These are phyloP conservation scores for Pyrrhoderma lamaoense DNA, from an alignment of 1,284 basidiomycete genomes.

Conservation along the genomic window DNA sequence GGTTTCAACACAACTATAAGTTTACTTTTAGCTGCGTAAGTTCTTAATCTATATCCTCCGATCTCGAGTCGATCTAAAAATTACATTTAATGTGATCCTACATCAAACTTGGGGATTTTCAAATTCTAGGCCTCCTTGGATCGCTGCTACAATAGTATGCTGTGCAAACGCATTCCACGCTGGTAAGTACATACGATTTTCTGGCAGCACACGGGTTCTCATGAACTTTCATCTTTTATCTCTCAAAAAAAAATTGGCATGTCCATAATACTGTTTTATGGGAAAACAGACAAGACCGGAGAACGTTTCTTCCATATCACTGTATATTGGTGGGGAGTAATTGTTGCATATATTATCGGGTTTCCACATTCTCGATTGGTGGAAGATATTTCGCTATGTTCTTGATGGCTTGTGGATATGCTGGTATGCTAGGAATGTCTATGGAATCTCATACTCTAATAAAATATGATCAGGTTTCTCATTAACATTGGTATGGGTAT, in stretches of 20 bases:
- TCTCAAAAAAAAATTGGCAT: no score
- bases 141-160: slow-evolving; percentile 24
- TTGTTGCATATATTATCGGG: slow-evolving; percentile 25
- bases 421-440: slow-evolving; percentile 14
- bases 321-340: slow-evolving; percentile 19
- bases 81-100: no score
- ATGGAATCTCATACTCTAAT: background rate
- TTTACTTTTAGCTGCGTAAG: slow-evolving; percentile 33
- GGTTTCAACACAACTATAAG: slow-evolving; percentile 30
- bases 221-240: background rate
- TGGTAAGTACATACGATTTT: slow-evolving; percentile 21
- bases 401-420: slow-evolving; percentile 22
- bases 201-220: no score
- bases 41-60: background rate
- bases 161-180: slow-evolving; percentile 34
- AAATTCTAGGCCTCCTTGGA: slow-evolving; percentile 24
- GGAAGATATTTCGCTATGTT: slow-evolving; percentile 27
- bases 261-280: no score
- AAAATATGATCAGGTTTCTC: slow-evolving; percentile 30
- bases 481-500: slow-evolving; percentile 56
- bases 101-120: background rate
- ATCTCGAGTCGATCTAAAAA: no score
- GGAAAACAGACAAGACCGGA: slow-evolving; percentile 13
- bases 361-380: slow-evolving; percentile 22
- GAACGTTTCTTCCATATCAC: slow-evolving; percentile 31